phyloP scores from a whole-genome alignment of 2,329 filamentous ascomycete species.

The Arthrobotrys pseudoclavata region DNA sequence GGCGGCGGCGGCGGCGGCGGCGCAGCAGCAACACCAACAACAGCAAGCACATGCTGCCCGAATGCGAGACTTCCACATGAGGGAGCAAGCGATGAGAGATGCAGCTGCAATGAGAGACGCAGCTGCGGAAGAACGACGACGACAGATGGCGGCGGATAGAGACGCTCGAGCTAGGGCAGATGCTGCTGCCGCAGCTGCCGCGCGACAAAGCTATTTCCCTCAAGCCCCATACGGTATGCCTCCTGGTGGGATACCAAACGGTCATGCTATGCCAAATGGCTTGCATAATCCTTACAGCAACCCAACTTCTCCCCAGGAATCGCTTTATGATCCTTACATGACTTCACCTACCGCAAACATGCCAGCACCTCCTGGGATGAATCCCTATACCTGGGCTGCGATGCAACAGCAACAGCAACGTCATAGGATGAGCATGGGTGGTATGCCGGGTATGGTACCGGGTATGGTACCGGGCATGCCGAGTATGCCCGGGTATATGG shows the following conservation, averaged over 20 bases:
- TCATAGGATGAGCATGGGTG: slow-evolving; percentile 40
- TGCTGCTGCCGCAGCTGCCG: slow-evolving; percentile 32
- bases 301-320: slow-evolving; percentile 42
- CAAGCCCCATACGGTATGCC: slow-evolving; percentile 37
- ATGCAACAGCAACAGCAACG: slow-evolving; percentile 41
- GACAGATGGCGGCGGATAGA: slow-evolving; percentile 34
- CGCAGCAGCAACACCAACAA: slow-evolving; percentile 39
- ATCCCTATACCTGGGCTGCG: slow-evolving; percentile 47
- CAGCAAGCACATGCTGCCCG: slow-evolving; percentile 50
- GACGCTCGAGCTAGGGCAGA: slow-evolving; percentile 32
- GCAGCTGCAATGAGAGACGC: slow-evolving; percentile 28
- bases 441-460: slow-evolving; percentile 22
- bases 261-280: slow-evolving; percentile 45
- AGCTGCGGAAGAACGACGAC: slow-evolving; percentile 47
- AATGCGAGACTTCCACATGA: slow-evolving; percentile 43
- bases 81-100: slow-evolving; percentile 28
- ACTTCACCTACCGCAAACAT: slow-evolving; percentile 30
- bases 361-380: slow-evolving; percentile 34
- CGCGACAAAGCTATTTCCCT: slow-evolving; percentile 37
- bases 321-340: slow-evolving; percentile 50
- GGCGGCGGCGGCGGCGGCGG: slow-evolving; percentile 50
- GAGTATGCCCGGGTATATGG: slow-evolving; percentile 51
- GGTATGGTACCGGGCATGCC: slow-evolving; percentile 36
- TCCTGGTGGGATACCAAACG: slow-evolving; percentile 36
- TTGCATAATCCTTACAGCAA: slow-evolving; percentile 44